Evolutionary conservation across 805 yeast genomes (phyloP).

Genomic region (Teunomyces kruisii): DNA sequence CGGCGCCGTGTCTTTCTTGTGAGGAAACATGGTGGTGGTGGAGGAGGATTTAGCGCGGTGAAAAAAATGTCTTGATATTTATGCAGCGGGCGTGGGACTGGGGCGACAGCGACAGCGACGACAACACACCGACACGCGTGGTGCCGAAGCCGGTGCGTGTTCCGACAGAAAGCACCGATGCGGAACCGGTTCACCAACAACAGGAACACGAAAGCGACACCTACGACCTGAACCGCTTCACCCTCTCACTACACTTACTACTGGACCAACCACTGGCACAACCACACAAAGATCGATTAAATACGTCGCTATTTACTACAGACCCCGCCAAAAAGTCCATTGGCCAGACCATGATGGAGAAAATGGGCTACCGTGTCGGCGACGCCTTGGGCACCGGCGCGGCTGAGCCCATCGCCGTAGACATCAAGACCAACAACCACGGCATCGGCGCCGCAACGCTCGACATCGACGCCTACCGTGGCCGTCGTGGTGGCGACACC

Average conservation of each 20-base stretch:
- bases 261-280: too few species aligned
- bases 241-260: too few species aligned
- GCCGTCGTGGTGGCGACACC: background rate
- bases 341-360: constrained; percentile 54
- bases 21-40: constrained; percentile 7
- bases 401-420: constrained; percentile 31
- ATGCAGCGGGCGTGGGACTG: too few species aligned
- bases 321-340: constrained; percentile 26
- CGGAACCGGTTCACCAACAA: too few species aligned
- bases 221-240: too few species aligned
- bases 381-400: constrained; percentile 41
- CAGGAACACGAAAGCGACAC: too few species aligned
- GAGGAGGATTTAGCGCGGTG: too few species aligned
- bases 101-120: too few species aligned
- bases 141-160: too few species aligned
- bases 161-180: too few species aligned
- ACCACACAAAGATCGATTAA: background rate
- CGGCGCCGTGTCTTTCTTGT: constrained; percentile 22
- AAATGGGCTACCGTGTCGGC: constrained; percentile 58
- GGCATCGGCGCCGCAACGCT: constrained; percentile 21
- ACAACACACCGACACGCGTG: too few species aligned
- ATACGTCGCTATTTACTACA: constrained; percentile 2
- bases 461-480: background rate
- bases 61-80: background rate
- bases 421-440: constrained; percentile 13